Evolutionary conservation across 768 basidiomycete species (phyloP), one percentile per base, ranked within the genome.

Genomic region (Serendipita vermifera): DNA sequence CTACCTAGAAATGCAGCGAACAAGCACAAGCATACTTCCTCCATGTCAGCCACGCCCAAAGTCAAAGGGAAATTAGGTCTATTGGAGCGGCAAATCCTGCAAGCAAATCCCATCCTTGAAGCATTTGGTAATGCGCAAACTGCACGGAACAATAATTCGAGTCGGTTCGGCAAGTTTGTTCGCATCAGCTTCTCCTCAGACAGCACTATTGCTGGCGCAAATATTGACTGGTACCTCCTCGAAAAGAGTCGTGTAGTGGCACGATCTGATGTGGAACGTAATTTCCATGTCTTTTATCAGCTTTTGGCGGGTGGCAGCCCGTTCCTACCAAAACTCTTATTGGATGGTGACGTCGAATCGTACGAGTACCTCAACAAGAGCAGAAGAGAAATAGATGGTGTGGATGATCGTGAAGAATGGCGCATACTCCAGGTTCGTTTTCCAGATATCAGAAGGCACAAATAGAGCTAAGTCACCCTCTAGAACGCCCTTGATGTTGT

Each of bases 61-160:
- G 74, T 84, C 3, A 86, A 84, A 66, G 82, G 81, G 14, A 75
- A 86, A 9, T 78, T 93, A 1, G 93, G 93, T 48, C 76, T 94
- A 11, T 76, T 99, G 32, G 96, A 98, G 67, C 80, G 88, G 27
- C 96, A 98, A 68, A 98, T 99, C 61, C 76, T 98, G 20, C 92
- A 97, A 67, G 93, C 93, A 35, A 99, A 98, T 64, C 96, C 96
- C 1, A 88, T 99, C 57, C 74, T 99, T 3, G 96, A 99, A 67
- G 88, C 96, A 3, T 98, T 99, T 61, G 96, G 96, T 29, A 99
- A 99, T 66, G 94, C 96, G 3, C 96, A 98, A 68, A 98, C 96
- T 0, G 87, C 96, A 70, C 75, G 93, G 40, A 99, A 99, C 66
- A 97, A 98, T 70, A 99, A 99, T 65, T 98, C 96, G 1, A 91